These are phyloP conservation scores for Arthrobotrys entomopaga DNA, from an alignment of 2,329 filamentous ascomycete genomes.

Conservation along the genomic window DNA sequence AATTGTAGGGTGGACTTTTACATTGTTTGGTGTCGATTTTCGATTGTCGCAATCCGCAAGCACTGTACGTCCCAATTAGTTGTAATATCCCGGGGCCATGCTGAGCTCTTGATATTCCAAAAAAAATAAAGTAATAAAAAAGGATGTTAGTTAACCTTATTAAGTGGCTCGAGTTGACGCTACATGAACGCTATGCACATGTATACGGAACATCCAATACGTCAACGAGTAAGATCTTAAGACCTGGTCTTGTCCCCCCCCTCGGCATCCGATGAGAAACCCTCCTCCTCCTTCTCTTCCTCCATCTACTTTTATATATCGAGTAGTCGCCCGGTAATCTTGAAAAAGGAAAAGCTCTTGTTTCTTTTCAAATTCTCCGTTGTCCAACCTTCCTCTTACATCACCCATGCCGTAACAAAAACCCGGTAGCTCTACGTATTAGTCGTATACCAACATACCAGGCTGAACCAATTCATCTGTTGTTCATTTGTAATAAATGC, in stretches of 20 bases:
- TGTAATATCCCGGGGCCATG: no score
- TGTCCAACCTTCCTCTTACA: conserved; percentile 32
- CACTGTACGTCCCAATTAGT: conserved; percentile 24
- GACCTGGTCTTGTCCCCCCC: conserved; percentile 27
- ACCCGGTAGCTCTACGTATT: conserved; percentile 2
- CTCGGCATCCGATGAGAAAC: conserved; percentile 13
- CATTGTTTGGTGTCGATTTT: conserved; percentile 10
- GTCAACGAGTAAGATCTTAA: conserved; percentile 20
- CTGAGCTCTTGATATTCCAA: conserved; percentile 28
- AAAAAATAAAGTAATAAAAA: not conserved
- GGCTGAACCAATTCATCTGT: not conserved
- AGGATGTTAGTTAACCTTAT: conserved; percentile 4
- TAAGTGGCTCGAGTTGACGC: no score
- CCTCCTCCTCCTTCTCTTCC: conserved; percentile 4
- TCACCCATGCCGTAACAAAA: conserved; percentile 32
- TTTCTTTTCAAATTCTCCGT: conserved; percentile 8
- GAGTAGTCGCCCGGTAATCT: conserved; percentile 19
- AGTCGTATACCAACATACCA: not conserved
- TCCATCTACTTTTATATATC: conserved; percentile 34
- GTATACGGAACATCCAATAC: not conserved
- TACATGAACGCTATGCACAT: no score
- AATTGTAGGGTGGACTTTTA: no score
- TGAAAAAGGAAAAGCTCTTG: conserved; percentile 8
- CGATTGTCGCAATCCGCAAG: conserved; percentile 23
- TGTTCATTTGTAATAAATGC: not conserved